phyloP scores from a whole-genome alignment of 805 yeast genomes.

The Suhomyces sp. region DNA sequence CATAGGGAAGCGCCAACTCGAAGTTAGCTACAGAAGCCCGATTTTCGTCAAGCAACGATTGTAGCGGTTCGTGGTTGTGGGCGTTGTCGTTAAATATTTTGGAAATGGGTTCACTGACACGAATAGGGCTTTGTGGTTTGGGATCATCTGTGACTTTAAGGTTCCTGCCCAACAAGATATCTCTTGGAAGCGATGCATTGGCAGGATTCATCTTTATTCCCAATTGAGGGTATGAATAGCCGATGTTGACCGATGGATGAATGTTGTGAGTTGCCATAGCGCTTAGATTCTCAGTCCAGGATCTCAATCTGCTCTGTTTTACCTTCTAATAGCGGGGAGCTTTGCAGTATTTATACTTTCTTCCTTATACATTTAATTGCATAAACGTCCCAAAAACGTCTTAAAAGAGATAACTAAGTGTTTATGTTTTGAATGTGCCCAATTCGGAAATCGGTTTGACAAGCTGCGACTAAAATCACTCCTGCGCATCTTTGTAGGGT shows the following conservation, averaged over 20 bases:
- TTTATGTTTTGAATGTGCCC: background rate
- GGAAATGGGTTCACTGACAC: slow-evolving; percentile 12
- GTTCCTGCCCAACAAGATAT: slow-evolving; percentile 15
- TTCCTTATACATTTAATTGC: background rate
- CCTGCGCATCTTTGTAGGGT: background rate
- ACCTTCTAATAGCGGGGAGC: background rate
- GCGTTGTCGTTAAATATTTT: slow-evolving; percentile 7
- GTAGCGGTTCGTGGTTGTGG: slow-evolving; percentile 19
- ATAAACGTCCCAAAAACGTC: slow-evolving; percentile 1
- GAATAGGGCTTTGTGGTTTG: slow-evolving; percentile 7
- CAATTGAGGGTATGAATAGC: slow-evolving; percentile 12
- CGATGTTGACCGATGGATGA: slow-evolving; percentile 18
- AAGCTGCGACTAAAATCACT: background rate
- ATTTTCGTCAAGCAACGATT: slow-evolving; percentile 18
- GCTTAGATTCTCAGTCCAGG: background rate
- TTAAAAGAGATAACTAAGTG: slow-evolving; percentile 1
- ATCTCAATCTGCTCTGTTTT: background rate
- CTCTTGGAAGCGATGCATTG: slow-evolving; percentile 10
- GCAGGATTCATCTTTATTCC: background rate
- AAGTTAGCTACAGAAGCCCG: slow-evolving; percentile 11
- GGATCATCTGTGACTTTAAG: slow-evolving; percentile 16
- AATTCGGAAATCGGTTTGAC: background rate
- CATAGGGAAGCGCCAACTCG: slow-evolving; percentile 17
- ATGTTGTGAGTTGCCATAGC: background rate
- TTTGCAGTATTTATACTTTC: background rate